Base-by-base conservation (phyloP, 192 early-diverging fungal genomes). In the Coemansia asiatica region DNA sequence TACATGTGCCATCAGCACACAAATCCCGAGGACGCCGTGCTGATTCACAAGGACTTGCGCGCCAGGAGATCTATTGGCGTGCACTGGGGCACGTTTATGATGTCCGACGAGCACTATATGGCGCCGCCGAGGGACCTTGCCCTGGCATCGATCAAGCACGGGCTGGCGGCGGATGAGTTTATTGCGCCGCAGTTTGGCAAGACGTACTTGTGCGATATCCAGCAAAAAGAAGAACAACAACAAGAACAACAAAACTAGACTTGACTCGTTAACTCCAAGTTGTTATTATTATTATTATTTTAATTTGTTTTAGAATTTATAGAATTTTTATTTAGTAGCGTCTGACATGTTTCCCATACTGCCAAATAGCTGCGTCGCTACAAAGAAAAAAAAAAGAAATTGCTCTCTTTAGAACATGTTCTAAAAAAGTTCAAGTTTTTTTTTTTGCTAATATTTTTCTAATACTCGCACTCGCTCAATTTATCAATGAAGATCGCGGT, bases 11-110 rank as follows among this genome's bases (percentile, higher is more conserved):
- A 88, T 44, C 84, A 92, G 56, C 92, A 95, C 66, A 88, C 86
- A 38, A 82, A 85, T 6, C 91, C 92, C 2, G 87, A 91, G 44
- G 94, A 96, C 61, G 88, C 92, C 9, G 90, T 94, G n/a, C 69
- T 86, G 4, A 81, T 96, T 27, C 94, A 96, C 68, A 61, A 81
- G 48, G 92, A 95, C 64, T 68, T 93, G 36, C 56, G 81, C 16
- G 87, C 89, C 8, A 78, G 72, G 56, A 76, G 75, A 29, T 86
- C 84, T 9, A 81, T 94, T 22, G 92, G 87, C 29, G 92, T 96
- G 68, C 94, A 96, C 71, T 94, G 92, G 92, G 92, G 92, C 33
- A 92, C 91, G 12, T 95, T 91, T 83, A 76, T 85, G 36, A 83
- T 95, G 73, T 90, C 90, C 12, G 86, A 88, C 60, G 93, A 93